Evolutionary conservation across 2,329 filamentous ascomycete genomes (phyloP).

Genomic region (Cordyceps tenuipes): DNA sequence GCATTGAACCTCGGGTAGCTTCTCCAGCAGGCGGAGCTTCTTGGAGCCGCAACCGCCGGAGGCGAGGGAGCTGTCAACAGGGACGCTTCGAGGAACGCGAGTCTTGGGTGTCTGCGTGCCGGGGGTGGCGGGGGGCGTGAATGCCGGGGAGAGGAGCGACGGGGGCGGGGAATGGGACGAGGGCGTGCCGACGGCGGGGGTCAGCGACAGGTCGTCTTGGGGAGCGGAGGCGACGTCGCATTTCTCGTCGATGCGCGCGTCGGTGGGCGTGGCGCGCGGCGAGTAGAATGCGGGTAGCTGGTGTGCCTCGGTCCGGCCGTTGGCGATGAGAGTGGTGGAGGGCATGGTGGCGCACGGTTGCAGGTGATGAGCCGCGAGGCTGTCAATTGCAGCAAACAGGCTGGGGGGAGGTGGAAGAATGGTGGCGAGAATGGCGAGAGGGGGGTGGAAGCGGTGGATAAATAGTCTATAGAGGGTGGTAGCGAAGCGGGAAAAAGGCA

Average conservation of each 20-base stretch:
- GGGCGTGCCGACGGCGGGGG: conserved; percentile 14
- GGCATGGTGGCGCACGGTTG: neutral
- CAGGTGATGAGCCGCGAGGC: neutral
- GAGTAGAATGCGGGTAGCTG: conserved; percentile 33
- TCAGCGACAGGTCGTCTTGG: conserved; percentile 29
- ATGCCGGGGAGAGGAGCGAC: conserved; percentile 79
- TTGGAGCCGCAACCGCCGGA: conserved; percentile 54
- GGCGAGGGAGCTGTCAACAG: conserved; percentile 51
- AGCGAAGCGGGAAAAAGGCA: neutral
- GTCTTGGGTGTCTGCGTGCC: conserved; percentile 45
- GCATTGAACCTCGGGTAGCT: conserved; percentile 80
- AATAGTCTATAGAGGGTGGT: neutral
- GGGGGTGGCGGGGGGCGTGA: conserved; percentile 62
- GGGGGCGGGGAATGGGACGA: conserved; percentile 36
- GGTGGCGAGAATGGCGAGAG: neutral
- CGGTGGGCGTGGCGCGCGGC: conserved; percentile 21
- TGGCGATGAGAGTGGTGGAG: conserved; percentile 8
- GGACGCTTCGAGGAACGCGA: conserved; percentile 41
- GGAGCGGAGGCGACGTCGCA: conserved; percentile 13
- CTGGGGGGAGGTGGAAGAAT: neutral
- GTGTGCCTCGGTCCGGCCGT: conserved; percentile 14
- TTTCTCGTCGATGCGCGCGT: conserved; percentile 12
- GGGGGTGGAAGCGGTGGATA: neutral
- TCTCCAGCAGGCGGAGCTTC: conserved; percentile 63
- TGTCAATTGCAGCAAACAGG: conserved; percentile 1